Evolutionary conservation across 2,329 filamentous ascomycete genomes (phyloP), one percentile per base, ranked within the genome.

Genomic region (Salinomyces thailandicus): DNA sequence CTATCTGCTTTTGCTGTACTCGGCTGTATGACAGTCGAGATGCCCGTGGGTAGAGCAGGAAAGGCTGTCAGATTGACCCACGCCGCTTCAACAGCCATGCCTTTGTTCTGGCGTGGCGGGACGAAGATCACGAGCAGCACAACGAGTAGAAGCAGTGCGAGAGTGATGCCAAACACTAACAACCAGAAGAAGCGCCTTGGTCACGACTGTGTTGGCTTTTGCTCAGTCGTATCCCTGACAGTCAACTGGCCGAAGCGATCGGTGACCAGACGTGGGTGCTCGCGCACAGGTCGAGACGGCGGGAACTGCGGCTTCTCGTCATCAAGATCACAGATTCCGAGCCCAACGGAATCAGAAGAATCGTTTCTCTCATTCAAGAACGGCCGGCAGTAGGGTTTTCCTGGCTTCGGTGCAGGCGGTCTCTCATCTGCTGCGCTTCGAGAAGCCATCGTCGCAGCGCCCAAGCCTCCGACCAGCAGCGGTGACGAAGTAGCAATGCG

Each of bases 1-100:
- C 73, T 74, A 36, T 75, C 71, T n/a, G 74, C 63, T 2, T 71
- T 62, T 0, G 72, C 71, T 33, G 81, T 77, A 47, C 83, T 73
- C 0, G 85, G 76, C 4, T 80, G 81, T 12, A 82, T 74, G 12
- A 95, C 72, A 0, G 85, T 93, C 42, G 84, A 71, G 13, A 89
- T 71, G 0, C 87, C 89, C 0, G 83, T 89, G 2, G 84, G 85
- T 52, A 95, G 84, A 0, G 86, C 81, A 13, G 87, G 87, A 48
- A 84, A 94, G 34, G 79, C 77, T 1, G 87, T 93, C 43, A 93
- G 58, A 54, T 93, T 94, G 38, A 94, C 68, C 81, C 85, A 95
- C 33, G 71, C 62, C 2, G 71, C 69, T 46, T 71, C 57, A 6
- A 66, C 60, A 0, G 62, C 55, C 67, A 41, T 37, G 48, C 49